Conservation (phyloP, 495 filamentous ascomycete genomes). For the Penicillium cataractarum region DNA sequence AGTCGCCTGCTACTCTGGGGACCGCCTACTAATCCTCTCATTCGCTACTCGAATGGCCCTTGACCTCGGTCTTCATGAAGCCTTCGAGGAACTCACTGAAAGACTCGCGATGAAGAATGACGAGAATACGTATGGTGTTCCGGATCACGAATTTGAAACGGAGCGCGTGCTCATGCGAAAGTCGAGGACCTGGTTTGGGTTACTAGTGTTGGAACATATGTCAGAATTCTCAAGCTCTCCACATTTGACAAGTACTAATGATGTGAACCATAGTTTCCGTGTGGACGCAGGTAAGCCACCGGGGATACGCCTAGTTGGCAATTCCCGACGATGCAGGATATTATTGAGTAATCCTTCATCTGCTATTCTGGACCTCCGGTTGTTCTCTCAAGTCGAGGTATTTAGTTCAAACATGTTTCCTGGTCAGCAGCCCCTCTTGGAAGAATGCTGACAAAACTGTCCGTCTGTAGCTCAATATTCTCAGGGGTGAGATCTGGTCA, state of each 20-base stretch:
- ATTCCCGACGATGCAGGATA: constrained; percentile 46
- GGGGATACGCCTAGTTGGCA: constrained; percentile 43
- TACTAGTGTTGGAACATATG: constrained; percentile 53
- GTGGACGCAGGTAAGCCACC: constrained; percentile 55
- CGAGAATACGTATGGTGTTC: constrained; percentile 20
- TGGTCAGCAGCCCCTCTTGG: not conserved
- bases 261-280: constrained; percentile 39
- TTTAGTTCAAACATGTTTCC: not conserved
- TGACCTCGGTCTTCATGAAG: constrained; percentile 45
- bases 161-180: constrained; percentile 44
- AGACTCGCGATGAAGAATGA: constrained; percentile 32
- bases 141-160: constrained; percentile 24
- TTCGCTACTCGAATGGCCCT: constrained; percentile 54
- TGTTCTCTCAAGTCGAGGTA: constrained; percentile 58
- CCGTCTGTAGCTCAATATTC: constrained; percentile 39
- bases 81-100: constrained; percentile 45
- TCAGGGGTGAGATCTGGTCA: constrained; percentile 37
- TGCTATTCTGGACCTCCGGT: constrained; percentile 50
- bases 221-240: constrained; percentile 17
- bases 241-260: constrained; percentile 8
- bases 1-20: constrained; percentile 52
- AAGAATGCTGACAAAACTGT: constrained; percentile 14
- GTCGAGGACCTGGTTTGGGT: constrained; percentile 50
- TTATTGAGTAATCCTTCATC: constrained; percentile 46
- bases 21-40: constrained; percentile 48